phyloP scores from a whole-genome alignment of 352 stramenopile species.

The Achlya hypogyna region DNA sequence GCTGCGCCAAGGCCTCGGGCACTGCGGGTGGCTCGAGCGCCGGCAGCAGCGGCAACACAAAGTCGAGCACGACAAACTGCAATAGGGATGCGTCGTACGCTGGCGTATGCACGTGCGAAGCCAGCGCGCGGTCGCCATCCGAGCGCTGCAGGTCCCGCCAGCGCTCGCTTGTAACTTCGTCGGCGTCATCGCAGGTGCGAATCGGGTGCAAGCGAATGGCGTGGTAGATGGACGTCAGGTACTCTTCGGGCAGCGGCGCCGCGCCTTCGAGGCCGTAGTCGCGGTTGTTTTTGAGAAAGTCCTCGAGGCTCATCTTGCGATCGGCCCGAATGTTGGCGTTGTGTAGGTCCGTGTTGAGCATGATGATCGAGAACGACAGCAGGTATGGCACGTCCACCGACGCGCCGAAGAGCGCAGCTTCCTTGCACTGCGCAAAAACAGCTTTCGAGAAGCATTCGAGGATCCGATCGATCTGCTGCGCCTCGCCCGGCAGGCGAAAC shows the following conservation, averaged over 20 bases:
- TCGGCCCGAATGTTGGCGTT: slow-evolving; percentile 77
- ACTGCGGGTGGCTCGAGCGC: neutral
- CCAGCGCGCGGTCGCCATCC: neutral
- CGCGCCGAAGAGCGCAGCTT: slow-evolving; percentile 66
- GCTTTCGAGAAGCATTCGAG: slow-evolving; percentile 78
- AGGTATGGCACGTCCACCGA: slow-evolving; percentile 85
- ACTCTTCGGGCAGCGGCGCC: slow-evolving; percentile 52
- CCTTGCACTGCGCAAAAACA: slow-evolving; percentile 77
- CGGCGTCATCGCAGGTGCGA: slow-evolving; percentile 72
- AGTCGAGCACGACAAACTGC: neutral
- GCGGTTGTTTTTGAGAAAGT: slow-evolving; percentile 86
- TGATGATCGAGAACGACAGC: slow-evolving; percentile 84
- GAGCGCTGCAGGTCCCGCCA: slow-evolving; percentile 53
- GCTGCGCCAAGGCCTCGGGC: neutral
- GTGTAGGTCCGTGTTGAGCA: slow-evolving; percentile 84
- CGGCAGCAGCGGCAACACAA: neutral
- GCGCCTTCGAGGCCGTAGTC: slow-evolving; percentile 85
- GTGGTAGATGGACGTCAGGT: slow-evolving; percentile 63
- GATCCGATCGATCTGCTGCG: slow-evolving; percentile 85
- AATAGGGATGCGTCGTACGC: slow-evolving; percentile 9
- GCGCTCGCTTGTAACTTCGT: slow-evolving; percentile 64
- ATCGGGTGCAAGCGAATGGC: slow-evolving; percentile 68
- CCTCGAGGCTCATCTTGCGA: slow-evolving; percentile 79
- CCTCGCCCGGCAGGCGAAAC: slow-evolving; percentile 77
- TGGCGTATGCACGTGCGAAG: neutral